Conservation (phyloP, 1,284 basidiomycete species). For the Meira miltonrushii region DNA sequence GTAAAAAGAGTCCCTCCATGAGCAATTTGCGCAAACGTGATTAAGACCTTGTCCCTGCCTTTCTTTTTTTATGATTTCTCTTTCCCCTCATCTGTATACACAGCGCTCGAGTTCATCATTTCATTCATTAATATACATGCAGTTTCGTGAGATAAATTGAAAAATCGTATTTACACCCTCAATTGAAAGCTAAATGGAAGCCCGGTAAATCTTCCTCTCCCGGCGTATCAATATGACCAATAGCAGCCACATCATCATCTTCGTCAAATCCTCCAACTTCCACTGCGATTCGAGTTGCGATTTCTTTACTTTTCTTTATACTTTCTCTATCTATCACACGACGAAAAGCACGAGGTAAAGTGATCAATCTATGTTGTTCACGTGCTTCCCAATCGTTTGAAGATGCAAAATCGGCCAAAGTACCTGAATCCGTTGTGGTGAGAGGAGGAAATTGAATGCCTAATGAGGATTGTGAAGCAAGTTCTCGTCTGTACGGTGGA, state of each 20-base stretch:
- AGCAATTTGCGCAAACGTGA: not conserved
- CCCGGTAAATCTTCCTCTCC: not conserved
- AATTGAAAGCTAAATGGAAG: not conserved
- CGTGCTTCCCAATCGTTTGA: not conserved
- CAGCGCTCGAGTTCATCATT: not conserved
- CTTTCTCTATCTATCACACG: not conserved
- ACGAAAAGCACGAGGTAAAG: constrained; percentile 1
- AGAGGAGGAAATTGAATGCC: too few species aligned
- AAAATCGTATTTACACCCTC: not conserved
- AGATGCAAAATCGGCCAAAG: too few species aligned
- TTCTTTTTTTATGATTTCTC: too few species aligned
- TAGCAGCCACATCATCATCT: not conserved
- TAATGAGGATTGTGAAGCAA: not conserved
- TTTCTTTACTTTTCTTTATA: not conserved
- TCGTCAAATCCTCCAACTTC: not conserved
- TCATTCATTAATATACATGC: not conserved
- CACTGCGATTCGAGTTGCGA: not conserved
- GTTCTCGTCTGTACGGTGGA: not conserved
- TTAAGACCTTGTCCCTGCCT: not conserved
- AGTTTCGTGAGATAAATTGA: not conserved
- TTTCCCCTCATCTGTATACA: too few species aligned
- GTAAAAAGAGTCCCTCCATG: not conserved
- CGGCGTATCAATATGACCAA: not conserved
- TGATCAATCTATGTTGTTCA: not conserved
- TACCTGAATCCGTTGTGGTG: too few species aligned